Evolutionary conservation across 805 yeast genomes (phyloP).

Genomic region (Lipomyces chichibuensis): DNA sequence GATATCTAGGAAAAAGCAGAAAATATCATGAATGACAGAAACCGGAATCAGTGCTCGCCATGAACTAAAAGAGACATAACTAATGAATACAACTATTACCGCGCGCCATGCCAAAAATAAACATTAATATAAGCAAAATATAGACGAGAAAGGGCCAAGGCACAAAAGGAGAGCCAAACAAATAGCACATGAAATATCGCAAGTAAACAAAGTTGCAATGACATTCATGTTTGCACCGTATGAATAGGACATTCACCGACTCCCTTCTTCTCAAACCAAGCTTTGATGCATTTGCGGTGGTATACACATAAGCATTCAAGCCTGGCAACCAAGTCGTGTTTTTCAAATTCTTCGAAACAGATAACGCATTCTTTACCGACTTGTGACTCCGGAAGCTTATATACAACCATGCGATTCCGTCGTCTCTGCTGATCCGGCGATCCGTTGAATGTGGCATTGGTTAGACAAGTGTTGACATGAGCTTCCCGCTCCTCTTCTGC

Average conservation of each 20-base stretch:
- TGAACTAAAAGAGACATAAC: constrained; percentile 7
- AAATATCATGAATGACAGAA: neutral
- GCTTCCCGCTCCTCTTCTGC: constrained; percentile 52
- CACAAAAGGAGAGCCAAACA: neutral
- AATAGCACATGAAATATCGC: neutral
- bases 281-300: constrained; percentile 86
- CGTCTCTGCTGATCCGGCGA: constrained; percentile 57
- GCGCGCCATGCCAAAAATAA: constrained; percentile 7
- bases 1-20: neutral
- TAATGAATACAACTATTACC: constrained; percentile 1
- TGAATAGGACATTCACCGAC: constrained; percentile 88
- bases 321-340: constrained; percentile 88
- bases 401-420: constrained; percentile 84
- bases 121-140: constrained; percentile 2
- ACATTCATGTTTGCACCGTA: constrained; percentile 48
- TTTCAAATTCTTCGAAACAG: constrained; percentile 83
- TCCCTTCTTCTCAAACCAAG: constrained; percentile 88
- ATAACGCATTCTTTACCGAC: constrained; percentile 83
- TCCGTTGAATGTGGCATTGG: constrained; percentile 62
- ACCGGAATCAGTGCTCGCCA: neutral
- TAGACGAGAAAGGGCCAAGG: neutral
- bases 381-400: constrained; percentile 49
- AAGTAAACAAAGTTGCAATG: neutral
- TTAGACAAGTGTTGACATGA: constrained; percentile 74
- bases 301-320: constrained; percentile 93